Base-by-base conservation (phyloP, 1,284 basidiomycete genomes). In the Sphaerobolus stellatus region DNA sequence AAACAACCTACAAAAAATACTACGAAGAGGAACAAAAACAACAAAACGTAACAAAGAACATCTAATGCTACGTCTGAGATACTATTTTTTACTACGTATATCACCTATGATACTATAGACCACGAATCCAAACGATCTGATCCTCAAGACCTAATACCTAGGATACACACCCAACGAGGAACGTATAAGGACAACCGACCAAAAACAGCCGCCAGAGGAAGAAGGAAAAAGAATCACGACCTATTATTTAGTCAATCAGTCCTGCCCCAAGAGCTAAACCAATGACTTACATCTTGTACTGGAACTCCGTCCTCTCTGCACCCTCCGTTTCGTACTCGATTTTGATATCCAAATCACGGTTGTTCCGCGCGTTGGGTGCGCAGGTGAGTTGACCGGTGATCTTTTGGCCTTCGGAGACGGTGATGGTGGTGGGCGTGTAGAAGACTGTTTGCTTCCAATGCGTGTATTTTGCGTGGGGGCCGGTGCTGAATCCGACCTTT, bases 371-470 rank as follows among this genome's bases (percentile, higher is more conserved):
- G 72, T 98, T 98, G 33, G 94, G 95, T 13, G 87, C 82, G 67
- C 93, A 94, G 20, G 79, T 72, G 43, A 98, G 73, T 33, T 62
- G 72, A 30, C 94, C 95, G 22, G 70, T 72, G 69, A 98, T 84
- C 48, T 74, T 72, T 64, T 97, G 86, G 57, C 85, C 87, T 60
- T 86, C 75, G 40, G 76, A 78, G 44, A 88, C 72, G 11, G 80
- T 84, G 52, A 87, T 63, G 29, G 74, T 93, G 25, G 84, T 79
- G 31, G 91, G 90, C 30, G 94, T 95, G 75, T 98, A 98, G 77
- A 98, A 97, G 34, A 98, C 94, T 53, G 94, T 96, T 84, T 97
- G 93, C 88, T 97, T 97, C 93, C 93, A 95, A 74, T 96, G 94
- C 18, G 94, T 97, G 79, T 97, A 96, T 73, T 93, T 91, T 51